A percentile compares a stretch with the other conserved stretches of the same genome.
These are phyloP conservation scores for Croton laevigatus DNA, from an alignment of 441 rosid genomes.

Conservation along the genomic window DNA sequence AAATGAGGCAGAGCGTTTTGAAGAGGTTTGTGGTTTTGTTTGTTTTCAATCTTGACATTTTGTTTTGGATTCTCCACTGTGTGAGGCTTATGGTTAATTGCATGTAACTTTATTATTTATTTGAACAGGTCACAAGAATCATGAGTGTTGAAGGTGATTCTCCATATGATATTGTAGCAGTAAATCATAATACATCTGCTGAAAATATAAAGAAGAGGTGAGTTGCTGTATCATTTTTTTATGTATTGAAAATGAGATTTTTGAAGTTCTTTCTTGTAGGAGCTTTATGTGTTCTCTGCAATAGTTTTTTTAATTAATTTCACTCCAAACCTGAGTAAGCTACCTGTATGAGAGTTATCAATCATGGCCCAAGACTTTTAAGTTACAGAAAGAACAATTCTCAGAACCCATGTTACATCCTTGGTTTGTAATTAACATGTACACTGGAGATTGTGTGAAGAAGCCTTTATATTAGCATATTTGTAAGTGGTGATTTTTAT, in stretches of 20 bases:
- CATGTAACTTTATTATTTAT: neutral
- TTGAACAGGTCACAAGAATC: constrained; percentile 71
- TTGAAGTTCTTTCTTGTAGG: neutral
- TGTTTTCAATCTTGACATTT: constrained; percentile 13
- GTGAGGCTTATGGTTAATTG: neutral
- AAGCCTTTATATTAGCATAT: neutral
- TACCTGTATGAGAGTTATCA: neutral
- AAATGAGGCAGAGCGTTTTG: constrained; percentile 94
- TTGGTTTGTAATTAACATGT: neutral
- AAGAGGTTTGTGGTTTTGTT: constrained; percentile 58
- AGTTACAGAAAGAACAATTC: neutral
- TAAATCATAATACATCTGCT: constrained; percentile 61
- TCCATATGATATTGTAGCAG: constrained; percentile 81
- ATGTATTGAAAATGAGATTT: neutral
- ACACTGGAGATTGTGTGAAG: neutral
- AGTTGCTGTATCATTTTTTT: constrained; percentile 9
- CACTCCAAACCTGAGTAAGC: neutral
- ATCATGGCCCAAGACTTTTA: neutral
- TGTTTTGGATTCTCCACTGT: neutral
- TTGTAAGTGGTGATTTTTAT: neutral
- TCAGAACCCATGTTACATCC: neutral
- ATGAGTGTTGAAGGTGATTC: constrained; percentile 69
- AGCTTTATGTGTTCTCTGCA: neutral
- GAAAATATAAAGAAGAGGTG: constrained; percentile 90
- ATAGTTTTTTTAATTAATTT: neutral